A percentile compares a stretch with the other conserved stretches of the same genome.
Conservation (phyloP, 495 filamentous ascomycete species). For the Daldinia bambusicola region DNA sequence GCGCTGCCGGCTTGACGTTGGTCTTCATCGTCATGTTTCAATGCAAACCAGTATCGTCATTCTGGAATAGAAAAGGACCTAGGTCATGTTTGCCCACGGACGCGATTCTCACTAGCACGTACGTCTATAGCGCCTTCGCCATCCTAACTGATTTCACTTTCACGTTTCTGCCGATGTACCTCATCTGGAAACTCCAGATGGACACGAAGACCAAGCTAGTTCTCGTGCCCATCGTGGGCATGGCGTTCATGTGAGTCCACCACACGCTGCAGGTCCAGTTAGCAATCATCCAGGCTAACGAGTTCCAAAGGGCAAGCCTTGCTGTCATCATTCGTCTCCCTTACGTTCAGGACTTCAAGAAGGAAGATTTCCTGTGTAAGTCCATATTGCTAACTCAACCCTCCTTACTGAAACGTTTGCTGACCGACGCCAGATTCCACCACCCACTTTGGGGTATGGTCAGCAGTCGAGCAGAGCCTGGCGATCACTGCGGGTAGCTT, state of each 20-base stretch:
- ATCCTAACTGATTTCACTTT: not conserved
- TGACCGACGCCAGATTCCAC: not conserved
- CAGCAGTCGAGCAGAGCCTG: not conserved
- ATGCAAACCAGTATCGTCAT: not conserved
- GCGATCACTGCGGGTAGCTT: conserved; percentile 2
- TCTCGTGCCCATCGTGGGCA: not conserved
- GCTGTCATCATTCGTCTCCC: not conserved
- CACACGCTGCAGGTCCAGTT: not conserved
- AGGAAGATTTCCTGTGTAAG: not conserved
- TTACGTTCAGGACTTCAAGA: not conserved
- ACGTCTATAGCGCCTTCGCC: conserved; percentile 1
- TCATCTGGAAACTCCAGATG: conserved; percentile 1
- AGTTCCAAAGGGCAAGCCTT: not conserved
- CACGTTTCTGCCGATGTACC: not conserved
- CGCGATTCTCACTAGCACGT: not conserved
- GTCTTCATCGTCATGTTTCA: conserved; percentile 6
- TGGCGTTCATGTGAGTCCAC: not conserved
- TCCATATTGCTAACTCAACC: not conserved
- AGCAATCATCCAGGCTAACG: not conserved
- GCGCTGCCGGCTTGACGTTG: not conserved
- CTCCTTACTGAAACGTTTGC: not conserved
- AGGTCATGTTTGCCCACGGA: not conserved
- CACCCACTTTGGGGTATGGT: not conserved
- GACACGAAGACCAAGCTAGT: not conserved
- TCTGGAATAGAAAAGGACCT: not conserved